A percentile compares a stretch with the other conserved stretches of the same genome.
Conservation (phyloP, 2,329 filamentous ascomycete genomes). For the Pleomassaria siparia region DNA sequence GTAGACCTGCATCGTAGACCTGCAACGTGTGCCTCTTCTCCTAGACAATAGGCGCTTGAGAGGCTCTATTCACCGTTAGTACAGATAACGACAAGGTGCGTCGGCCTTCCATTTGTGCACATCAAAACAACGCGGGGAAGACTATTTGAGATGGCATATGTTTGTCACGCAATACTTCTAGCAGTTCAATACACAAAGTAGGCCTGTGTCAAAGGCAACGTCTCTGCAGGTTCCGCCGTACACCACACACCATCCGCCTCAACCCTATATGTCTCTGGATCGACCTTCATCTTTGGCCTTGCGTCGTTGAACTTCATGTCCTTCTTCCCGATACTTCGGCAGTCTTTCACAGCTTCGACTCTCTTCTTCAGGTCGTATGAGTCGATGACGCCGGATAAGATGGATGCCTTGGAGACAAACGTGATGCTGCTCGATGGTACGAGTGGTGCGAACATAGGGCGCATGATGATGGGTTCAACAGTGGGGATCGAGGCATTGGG, state of each 20-base stretch:
- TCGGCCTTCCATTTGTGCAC: too few species aligned
- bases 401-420: constrained; percentile 76
- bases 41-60: too few species aligned
- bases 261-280: constrained; percentile 86
- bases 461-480: constrained; percentile 78
- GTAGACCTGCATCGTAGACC: too few species aligned
- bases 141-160: background rate
- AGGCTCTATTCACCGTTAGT: too few species aligned
- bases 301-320: constrained; percentile 90
- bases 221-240: constrained; percentile 69
- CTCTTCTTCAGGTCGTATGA: constrained; percentile 76
- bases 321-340: constrained; percentile 72
- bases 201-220: constrained; percentile 73
- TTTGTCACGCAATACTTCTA: background rate
- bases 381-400: constrained; percentile 67
- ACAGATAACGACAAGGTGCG: too few species aligned
- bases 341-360: constrained; percentile 76
- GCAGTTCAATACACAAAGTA: constrained; percentile 69
- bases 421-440: constrained; percentile 74
- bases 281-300: constrained; percentile 86
- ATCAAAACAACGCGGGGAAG: too few species aligned
- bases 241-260: constrained; percentile 79
- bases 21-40: too few species aligned
- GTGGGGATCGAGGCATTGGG: constrained; percentile 70
- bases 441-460: constrained; percentile 81